Percentiles rank a stretch among this genome's conserved stretches.
Evolutionary conservation across 352 stramenopile genomes (phyloP).

Genomic region (Ochromonadaceae sp.): DNA sequence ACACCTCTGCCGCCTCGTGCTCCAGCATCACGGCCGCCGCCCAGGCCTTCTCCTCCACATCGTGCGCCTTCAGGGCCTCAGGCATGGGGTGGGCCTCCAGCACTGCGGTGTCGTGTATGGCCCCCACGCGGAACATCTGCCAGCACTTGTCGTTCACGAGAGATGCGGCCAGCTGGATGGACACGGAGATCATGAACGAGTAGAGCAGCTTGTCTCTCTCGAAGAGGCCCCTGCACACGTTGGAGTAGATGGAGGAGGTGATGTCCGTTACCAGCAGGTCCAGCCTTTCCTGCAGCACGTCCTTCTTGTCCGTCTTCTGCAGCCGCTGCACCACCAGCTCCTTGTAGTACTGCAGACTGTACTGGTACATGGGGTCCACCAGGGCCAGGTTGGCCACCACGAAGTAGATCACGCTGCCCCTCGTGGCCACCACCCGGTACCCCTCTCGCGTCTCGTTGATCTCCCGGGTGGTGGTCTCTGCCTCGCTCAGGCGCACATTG

Average conservation of each 20-base stretch:
- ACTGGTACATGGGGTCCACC: constrained; percentile 85
- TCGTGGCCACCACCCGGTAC: constrained; percentile 67
- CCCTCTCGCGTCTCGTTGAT: constrained; percentile 72
- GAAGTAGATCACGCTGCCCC: constrained; percentile 81
- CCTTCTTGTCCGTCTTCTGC: constrained; percentile 52
- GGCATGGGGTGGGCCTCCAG: constrained; percentile 14
- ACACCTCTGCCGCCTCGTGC: constrained; percentile 11
- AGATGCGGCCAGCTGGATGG: constrained; percentile 45
- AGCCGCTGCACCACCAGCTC: constrained; percentile 72
- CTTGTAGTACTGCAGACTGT: constrained; percentile 81
- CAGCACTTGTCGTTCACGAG: constrained; percentile 39
- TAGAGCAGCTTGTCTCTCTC: constrained; percentile 88
- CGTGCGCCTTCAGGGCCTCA: constrained; percentile 10
- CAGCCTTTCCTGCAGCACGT: constrained; percentile 57
- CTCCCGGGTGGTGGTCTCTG: constrained; percentile 63
- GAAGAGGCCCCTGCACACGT: constrained; percentile 79
- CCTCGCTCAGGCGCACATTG: constrained; percentile 63
- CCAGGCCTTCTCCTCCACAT: constrained; percentile 26
- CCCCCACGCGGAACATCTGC: constrained; percentile 66
- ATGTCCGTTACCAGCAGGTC: constrained; percentile 68
- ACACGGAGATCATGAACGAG: constrained; percentile 73
- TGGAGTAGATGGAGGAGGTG: constrained; percentile 76
- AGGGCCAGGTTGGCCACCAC: constrained; percentile 69
- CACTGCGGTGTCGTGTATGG: constrained; percentile 25
- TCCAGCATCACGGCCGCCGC: constrained; percentile 25